These are phyloP conservation scores for Knoxia roxburghii DNA, from an alignment of 257 asterid species.

Conservation along the genomic window DNA sequence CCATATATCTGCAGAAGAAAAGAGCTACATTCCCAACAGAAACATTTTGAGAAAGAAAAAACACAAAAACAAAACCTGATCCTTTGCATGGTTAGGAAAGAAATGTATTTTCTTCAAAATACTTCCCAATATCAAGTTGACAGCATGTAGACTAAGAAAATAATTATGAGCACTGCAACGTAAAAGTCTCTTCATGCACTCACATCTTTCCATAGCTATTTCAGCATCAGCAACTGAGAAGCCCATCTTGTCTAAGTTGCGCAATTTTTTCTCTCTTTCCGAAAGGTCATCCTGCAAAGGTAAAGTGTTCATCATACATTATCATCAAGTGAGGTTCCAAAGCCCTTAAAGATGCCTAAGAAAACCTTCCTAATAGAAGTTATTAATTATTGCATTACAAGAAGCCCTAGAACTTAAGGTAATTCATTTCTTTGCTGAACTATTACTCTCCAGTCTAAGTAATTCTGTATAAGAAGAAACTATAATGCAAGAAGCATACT, in stretches of 20 bases:
- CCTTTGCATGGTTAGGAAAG: background rate
- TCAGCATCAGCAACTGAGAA: constrained; percentile 35
- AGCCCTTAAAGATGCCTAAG: background rate
- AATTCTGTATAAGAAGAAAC: background rate
- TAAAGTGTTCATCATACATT: constrained; percentile 5
- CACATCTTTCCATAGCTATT: constrained; percentile 45
- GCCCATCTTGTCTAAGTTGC: constrained; percentile 38
- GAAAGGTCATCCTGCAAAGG: constrained; percentile 23
- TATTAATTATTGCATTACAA: background rate
- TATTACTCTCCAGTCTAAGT: background rate
- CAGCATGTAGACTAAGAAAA: background rate
- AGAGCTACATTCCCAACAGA: background rate
- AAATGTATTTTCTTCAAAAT: no score
- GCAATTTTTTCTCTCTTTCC: constrained; percentile 22
- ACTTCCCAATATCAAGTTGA: background rate
- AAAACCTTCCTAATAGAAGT: background rate
- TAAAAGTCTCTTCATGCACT: background rate
- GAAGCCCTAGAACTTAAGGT: background rate
- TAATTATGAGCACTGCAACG: background rate
- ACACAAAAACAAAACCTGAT: background rate
- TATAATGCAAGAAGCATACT: background rate
- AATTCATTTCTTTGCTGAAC: background rate
- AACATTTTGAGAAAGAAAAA: background rate
- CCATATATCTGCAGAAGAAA: background rate
- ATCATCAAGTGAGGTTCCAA: constrained; percentile 2